Percentiles rank a stretch among this genome's conserved stretches.
These are phyloP conservation scores for Colletotrichum liaoningense DNA, from an alignment of 2,329 filamentous ascomycete species.

Conservation along the genomic window DNA sequence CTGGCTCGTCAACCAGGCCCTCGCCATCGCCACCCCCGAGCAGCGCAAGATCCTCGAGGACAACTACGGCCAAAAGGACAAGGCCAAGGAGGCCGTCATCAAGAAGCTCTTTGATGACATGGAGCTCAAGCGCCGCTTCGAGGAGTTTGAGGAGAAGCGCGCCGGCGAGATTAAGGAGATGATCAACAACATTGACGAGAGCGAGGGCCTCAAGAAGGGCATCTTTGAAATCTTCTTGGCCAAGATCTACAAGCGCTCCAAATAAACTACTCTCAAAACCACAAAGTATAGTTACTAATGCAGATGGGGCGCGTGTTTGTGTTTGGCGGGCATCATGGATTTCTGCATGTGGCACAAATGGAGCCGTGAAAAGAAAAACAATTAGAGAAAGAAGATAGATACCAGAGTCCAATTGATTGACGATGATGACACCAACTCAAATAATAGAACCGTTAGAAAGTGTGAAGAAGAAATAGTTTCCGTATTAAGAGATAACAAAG, in stretches of 20 bases:
- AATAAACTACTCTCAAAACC: constrained; percentile 63
- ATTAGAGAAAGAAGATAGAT: constrained; percentile 22
- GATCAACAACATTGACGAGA: constrained; percentile 87
- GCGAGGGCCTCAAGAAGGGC: constrained; percentile 86
- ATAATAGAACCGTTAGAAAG: constrained; percentile 33
- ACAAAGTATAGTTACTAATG: background rate
- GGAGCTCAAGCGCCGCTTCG: constrained; percentile 84
- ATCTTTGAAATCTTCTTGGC: constrained; percentile 90
- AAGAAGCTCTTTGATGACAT: constrained; percentile 92
- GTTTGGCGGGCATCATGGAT: background rate
- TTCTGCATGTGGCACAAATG: background rate
- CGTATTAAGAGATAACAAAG: constrained; percentile 27
- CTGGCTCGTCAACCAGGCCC: constrained; percentile 96
- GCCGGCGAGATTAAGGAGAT: constrained; percentile 81
- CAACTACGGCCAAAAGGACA: constrained; percentile 95
- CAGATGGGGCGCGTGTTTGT: background rate
- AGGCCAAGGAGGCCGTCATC: constrained; percentile 82
- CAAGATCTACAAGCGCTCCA: constrained; percentile 99
- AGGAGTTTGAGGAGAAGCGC: constrained; percentile 88
- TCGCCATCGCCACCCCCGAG: constrained; percentile 82
- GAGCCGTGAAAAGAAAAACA: background rate
- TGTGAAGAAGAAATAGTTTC: background rate
- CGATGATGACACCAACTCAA: constrained; percentile 17
- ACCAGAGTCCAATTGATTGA: constrained; percentile 26
- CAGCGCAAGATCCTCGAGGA: constrained; percentile 90